Evolutionary conservation across 345 rosid species (phyloP).

Genomic region (Murraya koenigii): DNA sequence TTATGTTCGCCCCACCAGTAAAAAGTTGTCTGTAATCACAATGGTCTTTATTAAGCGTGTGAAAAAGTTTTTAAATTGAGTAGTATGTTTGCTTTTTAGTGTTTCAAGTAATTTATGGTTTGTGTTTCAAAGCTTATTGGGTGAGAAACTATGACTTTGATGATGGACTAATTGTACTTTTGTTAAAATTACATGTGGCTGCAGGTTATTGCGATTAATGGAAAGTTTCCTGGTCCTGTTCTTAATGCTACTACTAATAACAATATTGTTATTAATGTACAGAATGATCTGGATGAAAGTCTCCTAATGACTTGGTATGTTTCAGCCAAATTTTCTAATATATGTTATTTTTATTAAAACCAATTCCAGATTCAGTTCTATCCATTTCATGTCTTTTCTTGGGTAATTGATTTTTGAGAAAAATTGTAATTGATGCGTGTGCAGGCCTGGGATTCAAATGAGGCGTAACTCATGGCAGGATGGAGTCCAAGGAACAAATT

Average conservation of each 20-base stretch:
- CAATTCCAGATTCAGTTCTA: neutral
- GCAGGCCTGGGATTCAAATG: conserved; percentile 90
- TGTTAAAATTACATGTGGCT: neutral
- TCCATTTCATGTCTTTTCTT: neutral
- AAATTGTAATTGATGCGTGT: conserved; percentile 2
- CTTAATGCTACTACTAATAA: conserved; percentile 76
- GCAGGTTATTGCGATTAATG: conserved; percentile 87
- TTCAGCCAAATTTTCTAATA: neutral
- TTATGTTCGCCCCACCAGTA: neutral
- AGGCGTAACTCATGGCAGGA: conserved; percentile 89
- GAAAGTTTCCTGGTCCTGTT: conserved; percentile 69
- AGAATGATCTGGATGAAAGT: conserved; percentile 67
- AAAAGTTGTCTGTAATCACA: neutral
- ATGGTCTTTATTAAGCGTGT: neutral
- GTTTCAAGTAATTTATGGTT: neutral
- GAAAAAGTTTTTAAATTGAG: neutral
- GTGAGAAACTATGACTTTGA: neutral
- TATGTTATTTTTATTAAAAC: neutral
- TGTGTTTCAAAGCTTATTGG: neutral
- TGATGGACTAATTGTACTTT: neutral
- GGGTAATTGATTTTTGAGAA: neutral
- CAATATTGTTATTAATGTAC: conserved; percentile 64
- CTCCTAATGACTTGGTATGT: conserved; percentile 82
- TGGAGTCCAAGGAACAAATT: conserved; percentile 86
- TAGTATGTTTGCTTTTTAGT: neutral